Evolutionary conservation across 2,329 filamentous ascomycete genomes (phyloP), one percentile per base, ranked within the genome.

Genomic region (Hypoxylon rubiginosum): DNA sequence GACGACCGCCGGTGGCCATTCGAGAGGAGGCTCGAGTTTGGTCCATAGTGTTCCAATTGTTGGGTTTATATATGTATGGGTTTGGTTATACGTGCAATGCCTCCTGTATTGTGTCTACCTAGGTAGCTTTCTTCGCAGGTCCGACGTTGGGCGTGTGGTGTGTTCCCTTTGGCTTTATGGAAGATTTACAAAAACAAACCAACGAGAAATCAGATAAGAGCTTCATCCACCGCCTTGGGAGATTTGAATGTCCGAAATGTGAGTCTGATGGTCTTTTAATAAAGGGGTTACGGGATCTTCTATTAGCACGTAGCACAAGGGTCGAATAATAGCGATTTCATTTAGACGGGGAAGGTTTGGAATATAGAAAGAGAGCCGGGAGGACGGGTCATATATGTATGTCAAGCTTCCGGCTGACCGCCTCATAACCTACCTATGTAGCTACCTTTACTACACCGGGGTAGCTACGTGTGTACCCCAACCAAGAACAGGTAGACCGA

Each of bases 31-130:
- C 62, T 57, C 58, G 51, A 17, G 36, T 61, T 43, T 17, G 62
- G 30, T 63, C 62, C 67, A 70, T 70, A 19, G n/a, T 64, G 49
- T 48, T 19, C 32, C 19, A 15, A n/a, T 52, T 30, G n/a, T 41
- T 21, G 26, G 34, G n/a, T n/a, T n/a, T 9, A 26, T 54, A 24
- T 6, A 52, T 41, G 39, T 26, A 15, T 41, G 51, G 7, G 28
- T 24, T 21, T 46, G 26, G 7, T 56, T 36, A 48, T 48, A 8
- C 4, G 41, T 48, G 30, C 17, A 28, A 24, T 48, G 7, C 10
- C 43, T 48, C 11, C 13, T 48, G 11, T 15, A 13, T 36, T 36
- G 34, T 3, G 11, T 36, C 34, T 36, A 10, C n/a, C n/a, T n/a
- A 34, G 32, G 4, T 10, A 11, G 13, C 13, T 11, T 6, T 10